phyloP scores from a whole-genome alignment of 352 stramenopile genomes.

The Phytophthora parvispora region DNA sequence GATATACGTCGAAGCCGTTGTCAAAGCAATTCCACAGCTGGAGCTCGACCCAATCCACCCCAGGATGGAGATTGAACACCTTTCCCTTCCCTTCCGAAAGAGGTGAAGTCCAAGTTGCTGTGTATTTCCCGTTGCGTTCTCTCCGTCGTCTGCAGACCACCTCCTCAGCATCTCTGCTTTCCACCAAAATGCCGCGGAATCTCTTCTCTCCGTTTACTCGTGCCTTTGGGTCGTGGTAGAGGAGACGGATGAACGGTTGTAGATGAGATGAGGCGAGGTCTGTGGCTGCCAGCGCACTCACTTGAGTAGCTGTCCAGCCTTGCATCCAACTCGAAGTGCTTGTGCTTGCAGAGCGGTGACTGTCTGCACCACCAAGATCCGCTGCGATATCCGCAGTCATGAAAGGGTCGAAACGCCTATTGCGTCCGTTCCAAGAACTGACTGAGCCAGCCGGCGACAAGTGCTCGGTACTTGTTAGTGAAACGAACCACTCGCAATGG shows the following conservation, averaged over 20 bases:
- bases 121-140: constrained; percentile 52
- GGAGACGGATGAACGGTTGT: constrained; percentile 56
- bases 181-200: constrained; percentile 23
- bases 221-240: constrained; percentile 43
- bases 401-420: constrained; percentile 19
- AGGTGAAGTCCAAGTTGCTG: constrained; percentile 37
- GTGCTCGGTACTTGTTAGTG: too few species aligned
- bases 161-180: constrained; percentile 25
- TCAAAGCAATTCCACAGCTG: constrained; percentile 77
- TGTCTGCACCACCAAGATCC: constrained; percentile 21
- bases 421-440: constrained; percentile 23
- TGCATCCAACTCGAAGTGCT: neutral
- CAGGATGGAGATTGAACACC: constrained; percentile 39
- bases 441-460: constrained; percentile 7
- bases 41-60: constrained; percentile 56
- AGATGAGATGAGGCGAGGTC: constrained; percentile 57
- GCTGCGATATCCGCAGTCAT: too few species aligned
- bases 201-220: constrained; percentile 1
- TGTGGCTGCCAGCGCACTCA: constrained; percentile 39
- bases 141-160: constrained; percentile 24
- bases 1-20: constrained; percentile 64
- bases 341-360: constrained; percentile 4
- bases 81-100: constrained; percentile 2
- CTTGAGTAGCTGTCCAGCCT: constrained; percentile 40
- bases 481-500: constrained; percentile 26